A percentile compares a stretch with the other conserved stretches of the same genome.
Conservation (phyloP, 768 basidiomycete species). For the Xanthoconium stramineum region DNA sequence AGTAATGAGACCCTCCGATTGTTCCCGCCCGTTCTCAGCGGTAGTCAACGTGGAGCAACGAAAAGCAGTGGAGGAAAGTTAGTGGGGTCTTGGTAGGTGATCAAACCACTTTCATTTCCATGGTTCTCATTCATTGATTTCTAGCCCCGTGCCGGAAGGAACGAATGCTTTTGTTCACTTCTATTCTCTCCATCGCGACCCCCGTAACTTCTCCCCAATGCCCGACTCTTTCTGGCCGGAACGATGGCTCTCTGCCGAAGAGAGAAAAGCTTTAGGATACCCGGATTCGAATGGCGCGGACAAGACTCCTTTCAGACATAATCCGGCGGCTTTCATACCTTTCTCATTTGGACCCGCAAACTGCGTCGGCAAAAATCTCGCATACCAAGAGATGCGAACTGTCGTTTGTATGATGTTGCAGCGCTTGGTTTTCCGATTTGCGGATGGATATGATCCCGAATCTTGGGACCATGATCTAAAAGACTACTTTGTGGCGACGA, state of each 20-base stretch:
- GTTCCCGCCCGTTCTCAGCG: slow-evolving; percentile 47
- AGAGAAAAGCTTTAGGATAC: slow-evolving; percentile 24
- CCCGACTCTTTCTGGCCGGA: slow-evolving; percentile 46
- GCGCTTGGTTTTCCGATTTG: slow-evolving; percentile 39
- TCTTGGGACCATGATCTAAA: slow-evolving; percentile 35
- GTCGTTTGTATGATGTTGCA: slow-evolving; percentile 38
- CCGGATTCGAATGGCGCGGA: slow-evolving; percentile 22
- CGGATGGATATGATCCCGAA: slow-evolving; percentile 33
- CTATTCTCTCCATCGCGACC: slow-evolving; percentile 45
- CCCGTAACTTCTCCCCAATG: slow-evolving; percentile 43
- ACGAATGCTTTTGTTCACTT: slow-evolving; percentile 42
- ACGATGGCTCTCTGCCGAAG: slow-evolving; percentile 37
- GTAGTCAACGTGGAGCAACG: slow-evolving; percentile 41
- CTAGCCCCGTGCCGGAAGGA: slow-evolving; percentile 43
- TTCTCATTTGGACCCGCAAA: slow-evolving; percentile 45
- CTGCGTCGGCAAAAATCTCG: slow-evolving; percentile 45
- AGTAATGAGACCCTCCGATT: slow-evolving; percentile 53
- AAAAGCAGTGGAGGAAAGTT: slow-evolving; percentile 35
- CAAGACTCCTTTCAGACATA: slow-evolving; percentile 31
- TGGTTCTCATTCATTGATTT: slow-evolving; percentile 9
- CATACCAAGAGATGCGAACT: slow-evolving; percentile 41
- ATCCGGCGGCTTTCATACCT: slow-evolving; percentile 41
- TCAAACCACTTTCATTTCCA: neutral
- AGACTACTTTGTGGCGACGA: slow-evolving; percentile 38
- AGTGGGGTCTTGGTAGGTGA: slow-evolving; percentile 40